Evolutionary conservation across 2,329 filamentous ascomycete genomes (phyloP), one percentile per base, ranked within the genome.

Genomic region (Hypoxylon sp.): DNA sequence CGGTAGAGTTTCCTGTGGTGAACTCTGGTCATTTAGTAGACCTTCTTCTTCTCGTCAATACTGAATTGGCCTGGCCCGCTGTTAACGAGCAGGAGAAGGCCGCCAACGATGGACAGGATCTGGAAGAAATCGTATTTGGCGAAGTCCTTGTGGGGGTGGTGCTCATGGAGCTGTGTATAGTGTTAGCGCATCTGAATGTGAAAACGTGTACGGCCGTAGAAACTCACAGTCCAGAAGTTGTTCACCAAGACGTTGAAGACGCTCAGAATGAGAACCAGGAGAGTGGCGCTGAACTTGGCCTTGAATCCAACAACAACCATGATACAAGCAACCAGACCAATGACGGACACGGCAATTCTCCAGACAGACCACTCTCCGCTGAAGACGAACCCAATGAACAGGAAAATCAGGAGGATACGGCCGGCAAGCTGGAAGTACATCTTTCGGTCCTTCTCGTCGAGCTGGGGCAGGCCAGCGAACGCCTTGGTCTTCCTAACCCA

Each of bases 51-150:
- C 90, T 99, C 96, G 83, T 99, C 96, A 82, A 98, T 95, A 81
- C 93, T 97, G 87, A 98, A 92, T 82, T 97, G 95, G 72, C 96
- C 96, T 8, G 96, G 96, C 69, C 96, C 96, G 89, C 96, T 98
- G 89, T 99, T 99, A 84, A 98, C 95, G 74, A 99, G 89, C 73
- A 99, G 91, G 65, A 99, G 88, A 64, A 99, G 92, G 81, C 96
- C 96, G 72, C 96, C 96, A 73, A 98, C 95, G 80, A 99, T 99
- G 58, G 96, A 99, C 61, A 99, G 88, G 77, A 98, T 98, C 86
- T 99, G 96, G 91, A 99, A 99, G 88, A 99, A 99, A 82, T 99
- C 96, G 89, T 99, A 99, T 85, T 99, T 99, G 86, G 96, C 96
- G 80, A 99, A 99, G 83, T 99, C 96, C 89, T 98, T 98, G 88